Conservation (phyloP, 2,329 filamentous ascomycete species). For the Apiospora arundinis region DNA sequence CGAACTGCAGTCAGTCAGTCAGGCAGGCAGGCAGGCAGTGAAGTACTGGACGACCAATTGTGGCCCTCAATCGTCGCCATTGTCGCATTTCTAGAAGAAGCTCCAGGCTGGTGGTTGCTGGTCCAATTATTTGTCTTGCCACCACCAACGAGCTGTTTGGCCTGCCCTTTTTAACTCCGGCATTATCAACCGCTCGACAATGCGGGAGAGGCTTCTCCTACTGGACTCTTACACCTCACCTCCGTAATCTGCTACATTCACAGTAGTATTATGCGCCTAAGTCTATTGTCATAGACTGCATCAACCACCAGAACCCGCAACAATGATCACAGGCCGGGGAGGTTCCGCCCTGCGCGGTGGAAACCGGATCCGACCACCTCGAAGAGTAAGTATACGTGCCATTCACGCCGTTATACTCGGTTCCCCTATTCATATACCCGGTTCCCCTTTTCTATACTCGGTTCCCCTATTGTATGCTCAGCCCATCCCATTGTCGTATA, state of each 20-base stretch:
- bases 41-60: background rate
- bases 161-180: background rate
- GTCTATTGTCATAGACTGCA: background rate
- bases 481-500: background rate
- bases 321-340: conserved; percentile 43
- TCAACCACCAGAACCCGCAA: background rate
- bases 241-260: background rate
- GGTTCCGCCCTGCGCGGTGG: conserved; percentile 37
- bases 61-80: background rate
- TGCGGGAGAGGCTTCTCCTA: conserved; percentile 15
- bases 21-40: too few species aligned
- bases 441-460: background rate
- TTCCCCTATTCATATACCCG: background rate
- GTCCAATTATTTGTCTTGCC: background rate
- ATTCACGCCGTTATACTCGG: background rate
- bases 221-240: background rate
- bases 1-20: too few species aligned
- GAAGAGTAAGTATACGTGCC: conserved; percentile 35
- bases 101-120: background rate
- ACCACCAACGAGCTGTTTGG: background rate
- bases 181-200: background rate
- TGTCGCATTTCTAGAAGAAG: too few species aligned
- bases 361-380: conserved; percentile 39
- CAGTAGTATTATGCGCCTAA: conserved; percentile 1
- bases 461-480: background rate